These are phyloP conservation scores for Rhodotorula kratochvilovae DNA, from an alignment of 768 basidiomycete species.

Conservation along the genomic window DNA sequence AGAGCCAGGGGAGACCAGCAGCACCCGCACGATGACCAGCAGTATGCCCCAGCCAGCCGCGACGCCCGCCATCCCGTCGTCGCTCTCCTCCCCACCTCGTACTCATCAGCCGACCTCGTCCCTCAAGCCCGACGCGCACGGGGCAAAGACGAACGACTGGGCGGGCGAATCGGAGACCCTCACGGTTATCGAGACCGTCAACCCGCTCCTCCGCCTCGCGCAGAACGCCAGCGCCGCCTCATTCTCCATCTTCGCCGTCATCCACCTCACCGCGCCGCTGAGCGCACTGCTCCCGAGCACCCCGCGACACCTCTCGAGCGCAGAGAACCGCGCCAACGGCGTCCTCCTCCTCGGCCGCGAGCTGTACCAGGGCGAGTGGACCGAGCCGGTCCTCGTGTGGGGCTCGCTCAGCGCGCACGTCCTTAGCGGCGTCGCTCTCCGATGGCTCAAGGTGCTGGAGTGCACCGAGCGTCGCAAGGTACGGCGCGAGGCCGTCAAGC, in stretches of 20 bases:
- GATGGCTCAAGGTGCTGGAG: constrained; percentile 16
- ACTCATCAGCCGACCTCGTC: no score
- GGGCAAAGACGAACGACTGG: not conserved
- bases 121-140: no score
- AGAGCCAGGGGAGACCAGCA: no score
- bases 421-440: constrained; percentile 19
- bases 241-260: constrained; percentile 82
- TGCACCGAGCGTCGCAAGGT: constrained; percentile 18
- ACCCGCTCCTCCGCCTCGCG: not conserved
- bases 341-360: constrained; percentile 59
- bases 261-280: constrained; percentile 39
- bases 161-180: not conserved
- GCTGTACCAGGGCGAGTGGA: constrained; percentile 37
- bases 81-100: not conserved
- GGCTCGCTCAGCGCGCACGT: constrained; percentile 33
- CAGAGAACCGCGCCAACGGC: constrained; percentile 87
- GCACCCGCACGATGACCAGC: not conserved
- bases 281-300: constrained; percentile 53
- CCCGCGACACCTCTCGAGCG: constrained; percentile 54
- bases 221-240: constrained; percentile 53
- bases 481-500: constrained; percentile 8
- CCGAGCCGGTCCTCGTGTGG: constrained; percentile 37
- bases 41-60: not conserved
- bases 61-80: not conserved
- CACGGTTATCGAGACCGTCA: not conserved